phyloP scores from a whole-genome alignment of 805 yeast species.

The Scheffersomyces lignosus region DNA sequence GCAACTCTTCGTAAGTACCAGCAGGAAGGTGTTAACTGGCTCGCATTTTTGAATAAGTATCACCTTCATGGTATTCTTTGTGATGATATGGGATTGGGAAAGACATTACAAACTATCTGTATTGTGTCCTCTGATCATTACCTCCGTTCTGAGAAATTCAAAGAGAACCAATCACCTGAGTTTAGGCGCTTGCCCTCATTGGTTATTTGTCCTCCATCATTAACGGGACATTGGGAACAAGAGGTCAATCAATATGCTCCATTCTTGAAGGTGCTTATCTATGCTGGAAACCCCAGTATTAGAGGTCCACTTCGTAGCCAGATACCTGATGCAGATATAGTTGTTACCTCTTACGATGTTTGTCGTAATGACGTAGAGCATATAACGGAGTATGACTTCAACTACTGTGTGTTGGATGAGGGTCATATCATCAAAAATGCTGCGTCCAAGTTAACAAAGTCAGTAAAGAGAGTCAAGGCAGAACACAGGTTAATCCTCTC shows the following conservation, averaged over 20 bases:
- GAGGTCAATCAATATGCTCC: conserved; percentile 91
- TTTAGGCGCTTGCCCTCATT: conserved; percentile 77
- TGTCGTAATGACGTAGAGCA: conserved; percentile 85
- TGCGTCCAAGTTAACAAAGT: conserved; percentile 79
- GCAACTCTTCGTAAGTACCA: conserved; percentile 94
- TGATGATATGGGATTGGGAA: conserved; percentile 99
- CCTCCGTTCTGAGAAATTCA: conserved; percentile 69
- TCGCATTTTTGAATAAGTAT: conserved; percentile 90
- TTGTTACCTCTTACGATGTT: conserved; percentile 94
- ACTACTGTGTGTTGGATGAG: conserved; percentile 95
- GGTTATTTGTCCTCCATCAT: conserved; percentile 93
- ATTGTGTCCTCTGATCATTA: conserved; percentile 96
- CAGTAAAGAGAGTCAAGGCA: conserved; percentile 80
- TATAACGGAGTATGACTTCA: conserved; percentile 64
- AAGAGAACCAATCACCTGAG: conserved; percentile 59
- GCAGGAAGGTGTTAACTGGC: conserved; percentile 98
- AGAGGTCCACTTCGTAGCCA: conserved; percentile 57
- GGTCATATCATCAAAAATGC: conserved; percentile 97
- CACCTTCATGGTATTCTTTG: conserved; percentile 96
- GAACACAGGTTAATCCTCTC: conserved; percentile 89
- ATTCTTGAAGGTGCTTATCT: conserved; percentile 74
- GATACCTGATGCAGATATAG: conserved; percentile 67
- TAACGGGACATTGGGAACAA: conserved; percentile 99
- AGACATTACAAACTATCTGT: conserved; percentile 95
- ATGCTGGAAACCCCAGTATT: conserved; percentile 88